These are phyloP conservation scores for Lophiostoma macrostomum DNA, from an alignment of 495 filamentous ascomycete species.

Conservation along the genomic window DNA sequence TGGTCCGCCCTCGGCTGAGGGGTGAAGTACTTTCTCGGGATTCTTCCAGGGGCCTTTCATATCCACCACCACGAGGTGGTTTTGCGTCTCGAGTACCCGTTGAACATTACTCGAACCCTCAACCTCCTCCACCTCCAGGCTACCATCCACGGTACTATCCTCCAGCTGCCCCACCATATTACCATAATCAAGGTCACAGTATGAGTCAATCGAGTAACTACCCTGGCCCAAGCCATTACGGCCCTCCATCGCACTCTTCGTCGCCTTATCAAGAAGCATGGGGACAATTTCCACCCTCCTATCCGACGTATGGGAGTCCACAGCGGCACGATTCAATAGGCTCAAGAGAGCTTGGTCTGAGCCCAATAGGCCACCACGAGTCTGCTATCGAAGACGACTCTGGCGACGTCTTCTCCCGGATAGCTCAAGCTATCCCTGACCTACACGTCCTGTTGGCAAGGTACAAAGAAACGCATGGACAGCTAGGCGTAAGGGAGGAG, in stretches of 20 bases:
- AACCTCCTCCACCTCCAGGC: conserved; percentile 14
- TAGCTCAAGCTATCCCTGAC: conserved; percentile 36
- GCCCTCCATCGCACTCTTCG: conserved; percentile 25
- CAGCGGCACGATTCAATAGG: conserved; percentile 31
- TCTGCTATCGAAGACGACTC: conserved; percentile 30
- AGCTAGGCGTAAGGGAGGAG: conserved; percentile 33
- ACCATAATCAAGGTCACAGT: conserved; percentile 15
- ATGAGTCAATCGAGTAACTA: conserved; percentile 29
- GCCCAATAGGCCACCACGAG: conserved; percentile 12
- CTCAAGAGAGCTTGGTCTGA: conserved; percentile 22
- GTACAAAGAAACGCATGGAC: conserved; percentile 34
- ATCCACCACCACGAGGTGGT: conserved; percentile 15
- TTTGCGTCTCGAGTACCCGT: conserved; percentile 25
- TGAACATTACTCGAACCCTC: conserved; percentile 28
- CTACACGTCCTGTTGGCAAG: conserved; percentile 32
- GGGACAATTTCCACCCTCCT: conserved; percentile 21
- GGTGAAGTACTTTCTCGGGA: conserved; percentile 13
- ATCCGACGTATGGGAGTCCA: conserved; percentile 20
- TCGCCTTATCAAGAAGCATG: conserved; percentile 28
- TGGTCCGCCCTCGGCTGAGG: conserved; percentile 16
- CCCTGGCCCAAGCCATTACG: conserved; percentile 14
- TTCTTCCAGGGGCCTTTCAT: conserved; percentile 11
- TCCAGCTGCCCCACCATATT: conserved; percentile 26
- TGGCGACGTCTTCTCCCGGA: conserved; percentile 26
- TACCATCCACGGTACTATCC: conserved; percentile 31